These are phyloP conservation scores for Candida germanica DNA, from an alignment of 805 yeast genomes.

Conservation along the genomic window DNA sequence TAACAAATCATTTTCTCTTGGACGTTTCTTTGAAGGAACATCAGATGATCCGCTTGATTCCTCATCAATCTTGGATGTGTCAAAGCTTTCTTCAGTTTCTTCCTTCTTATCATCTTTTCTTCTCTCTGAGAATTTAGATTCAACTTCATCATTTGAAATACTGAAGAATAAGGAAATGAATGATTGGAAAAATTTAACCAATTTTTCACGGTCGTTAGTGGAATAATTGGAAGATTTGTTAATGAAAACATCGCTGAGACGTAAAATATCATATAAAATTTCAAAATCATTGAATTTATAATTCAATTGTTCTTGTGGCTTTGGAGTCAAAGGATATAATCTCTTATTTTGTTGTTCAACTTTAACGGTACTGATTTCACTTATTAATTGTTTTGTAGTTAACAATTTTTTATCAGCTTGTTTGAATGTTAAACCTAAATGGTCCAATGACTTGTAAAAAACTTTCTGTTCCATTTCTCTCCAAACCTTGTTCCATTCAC, in stretches of 20 bases:
- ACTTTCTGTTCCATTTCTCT: slow-evolving; percentile 96
- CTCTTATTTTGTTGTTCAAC: slow-evolving; percentile 88
- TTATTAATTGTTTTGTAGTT: slow-evolving; percentile 84
- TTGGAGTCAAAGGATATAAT: slow-evolving; percentile 80
- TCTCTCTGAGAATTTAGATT: slow-evolving; percentile 26
- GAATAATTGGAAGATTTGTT: slow-evolving; percentile 72
- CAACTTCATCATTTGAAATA: slow-evolving; percentile 48
- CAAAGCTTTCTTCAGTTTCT: slow-evolving; percentile 11
- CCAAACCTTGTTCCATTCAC: slow-evolving; percentile 99
- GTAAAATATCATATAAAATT: slow-evolving; percentile 70
- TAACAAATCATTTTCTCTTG: slow-evolving; percentile 54
- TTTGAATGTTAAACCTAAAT: slow-evolving; percentile 91
- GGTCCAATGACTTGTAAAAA: slow-evolving; percentile 90
- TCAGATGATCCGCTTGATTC: slow-evolving; percentile 4
- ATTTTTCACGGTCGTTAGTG: slow-evolving; percentile 71
- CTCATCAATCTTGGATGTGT: slow-evolving; percentile 12
- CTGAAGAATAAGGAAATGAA: slow-evolving; percentile 74
- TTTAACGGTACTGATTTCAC: slow-evolving; percentile 89
- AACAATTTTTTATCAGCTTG: slow-evolving; percentile 92
- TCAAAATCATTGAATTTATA: slow-evolving; percentile 64
- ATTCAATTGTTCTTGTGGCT: slow-evolving; percentile 71
- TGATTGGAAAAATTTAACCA: slow-evolving; percentile 65
- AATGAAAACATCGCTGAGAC: slow-evolving; percentile 64
- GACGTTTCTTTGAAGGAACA: slow-evolving; percentile 42
- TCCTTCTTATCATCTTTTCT: slow-evolving; percentile 14